Evolutionary conservation across 2,329 filamentous ascomycete species (phyloP).

Genomic region (Aspergillus transmontanensis): DNA sequence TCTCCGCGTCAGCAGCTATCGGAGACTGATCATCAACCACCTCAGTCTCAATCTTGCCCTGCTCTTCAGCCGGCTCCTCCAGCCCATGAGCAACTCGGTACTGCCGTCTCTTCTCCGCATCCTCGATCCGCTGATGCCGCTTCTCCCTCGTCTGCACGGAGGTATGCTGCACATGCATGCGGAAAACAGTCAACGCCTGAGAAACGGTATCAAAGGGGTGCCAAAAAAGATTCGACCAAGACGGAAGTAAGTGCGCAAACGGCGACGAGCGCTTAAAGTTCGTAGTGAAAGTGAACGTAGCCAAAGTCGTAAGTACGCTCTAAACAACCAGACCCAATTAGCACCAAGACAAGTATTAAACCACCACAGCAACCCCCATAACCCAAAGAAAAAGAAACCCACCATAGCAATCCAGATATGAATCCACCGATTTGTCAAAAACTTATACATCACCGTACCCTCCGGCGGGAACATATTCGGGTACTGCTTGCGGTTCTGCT

Average conservation of each 20-base stretch:
- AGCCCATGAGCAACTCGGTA: constrained; percentile 86
- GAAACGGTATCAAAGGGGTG: constrained; percentile 70
- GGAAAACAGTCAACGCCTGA: constrained; percentile 71
- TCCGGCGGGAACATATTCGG: constrained; percentile 86
- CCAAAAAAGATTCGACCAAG: constrained; percentile 66
- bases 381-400: background rate
- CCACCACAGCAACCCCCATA: background rate
- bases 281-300: constrained; percentile 70
- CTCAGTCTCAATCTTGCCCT: constrained; percentile 36
- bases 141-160: constrained; percentile 70
- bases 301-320: constrained; percentile 70
- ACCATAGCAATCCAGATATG: constrained; percentile 86
- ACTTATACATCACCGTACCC: constrained; percentile 81
- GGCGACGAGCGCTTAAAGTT: constrained; percentile 81
- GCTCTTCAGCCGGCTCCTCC: constrained; percentile 52
- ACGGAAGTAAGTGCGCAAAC: constrained; percentile 76
- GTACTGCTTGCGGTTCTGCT: constrained; percentile 72
- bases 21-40: constrained; percentile 41
- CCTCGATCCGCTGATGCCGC: constrained; percentile 74
- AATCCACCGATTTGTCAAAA: constrained; percentile 74
- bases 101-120: constrained; percentile 81
- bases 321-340: constrained; percentile 28
- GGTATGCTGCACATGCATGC: constrained; percentile 73
- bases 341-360: background rate
- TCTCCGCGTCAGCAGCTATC: constrained; percentile 40